Evolutionary conservation across 2,329 filamentous ascomycete genomes (phyloP).

Genomic region (Pestalotiopsis fici): DNA sequence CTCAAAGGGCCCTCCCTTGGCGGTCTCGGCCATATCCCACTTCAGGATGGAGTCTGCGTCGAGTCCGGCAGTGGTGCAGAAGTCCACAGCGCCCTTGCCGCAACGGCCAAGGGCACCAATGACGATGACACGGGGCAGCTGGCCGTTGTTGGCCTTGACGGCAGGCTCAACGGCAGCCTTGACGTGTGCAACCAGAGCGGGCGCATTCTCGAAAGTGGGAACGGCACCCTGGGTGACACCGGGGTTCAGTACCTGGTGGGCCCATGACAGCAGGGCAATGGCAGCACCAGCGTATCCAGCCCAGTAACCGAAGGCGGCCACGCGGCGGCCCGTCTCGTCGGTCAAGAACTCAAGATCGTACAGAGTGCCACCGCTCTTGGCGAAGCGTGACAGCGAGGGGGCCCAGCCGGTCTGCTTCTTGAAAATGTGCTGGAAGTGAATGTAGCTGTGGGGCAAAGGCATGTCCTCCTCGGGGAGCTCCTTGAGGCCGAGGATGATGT

Average conservation of each 20-base stretch:
- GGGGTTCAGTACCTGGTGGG: conserved; percentile 75
- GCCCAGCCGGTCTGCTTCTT: conserved; percentile 81
- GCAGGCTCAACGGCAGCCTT: conserved; percentile 70
- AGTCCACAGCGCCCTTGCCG: conserved; percentile 80
- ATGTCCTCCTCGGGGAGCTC: conserved; percentile 70
- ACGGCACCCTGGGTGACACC: conserved; percentile 67
- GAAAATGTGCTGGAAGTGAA: conserved; percentile 75
- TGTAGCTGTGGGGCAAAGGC: conserved; percentile 67
- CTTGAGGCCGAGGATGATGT: conserved; percentile 77
- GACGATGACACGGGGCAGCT: conserved; percentile 73
- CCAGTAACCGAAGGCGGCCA: conserved; percentile 73
- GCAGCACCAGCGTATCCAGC: conserved; percentile 78
- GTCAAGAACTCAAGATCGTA: conserved; percentile 87
- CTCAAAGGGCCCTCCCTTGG: conserved; percentile 72
- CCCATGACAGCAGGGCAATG: conserved; percentile 78
- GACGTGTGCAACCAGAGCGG: conserved; percentile 71
- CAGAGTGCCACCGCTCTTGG: conserved; percentile 73
- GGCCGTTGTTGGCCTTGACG: conserved; percentile 63
- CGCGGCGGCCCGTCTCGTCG: conserved; percentile 65
- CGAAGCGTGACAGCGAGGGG: conserved; percentile 76
- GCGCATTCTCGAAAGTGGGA: conserved; percentile 73
- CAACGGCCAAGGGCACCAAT: conserved; percentile 86
- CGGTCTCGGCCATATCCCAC: conserved; percentile 80
- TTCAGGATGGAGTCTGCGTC: conserved; percentile 65
- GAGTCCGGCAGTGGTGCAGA: conserved; percentile 75